phyloP scores from a whole-genome alignment of 441 rosid genomes.

The Populus tomentosa region DNA sequence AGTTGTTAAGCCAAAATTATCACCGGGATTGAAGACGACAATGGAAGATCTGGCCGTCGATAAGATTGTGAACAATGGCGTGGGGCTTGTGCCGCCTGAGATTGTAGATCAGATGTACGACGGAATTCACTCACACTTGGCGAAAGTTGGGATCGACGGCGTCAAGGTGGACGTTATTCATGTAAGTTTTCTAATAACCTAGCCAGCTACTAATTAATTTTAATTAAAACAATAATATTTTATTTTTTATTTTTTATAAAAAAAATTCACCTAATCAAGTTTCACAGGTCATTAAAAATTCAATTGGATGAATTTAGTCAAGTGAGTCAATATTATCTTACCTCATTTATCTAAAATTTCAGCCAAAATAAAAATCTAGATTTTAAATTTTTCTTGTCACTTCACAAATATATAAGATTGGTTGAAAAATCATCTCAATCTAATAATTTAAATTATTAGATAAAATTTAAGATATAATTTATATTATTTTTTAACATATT shows the following conservation, averaged over 20 bases:
- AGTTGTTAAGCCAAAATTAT: constrained; percentile 45
- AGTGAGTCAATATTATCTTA: too few relatives aligned
- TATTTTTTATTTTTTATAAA: too few relatives aligned
- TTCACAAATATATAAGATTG: too few relatives aligned
- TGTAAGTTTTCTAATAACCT: constrained; percentile 37
- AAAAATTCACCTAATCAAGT: too few relatives aligned
- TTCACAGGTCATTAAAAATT: too few relatives aligned
- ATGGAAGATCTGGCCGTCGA: constrained; percentile 95
- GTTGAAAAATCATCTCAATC: rapidly evolving
- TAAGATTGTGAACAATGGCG: constrained; percentile 60
- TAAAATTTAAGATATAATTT: too few relatives aligned
- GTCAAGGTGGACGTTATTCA: constrained; percentile 95
- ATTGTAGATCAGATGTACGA: constrained; percentile 52
- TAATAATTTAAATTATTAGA: too few relatives aligned
- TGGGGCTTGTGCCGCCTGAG: constrained; percentile 75
- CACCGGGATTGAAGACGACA: constrained; percentile 61
- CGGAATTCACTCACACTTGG: constrained; percentile 75
- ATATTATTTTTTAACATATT: too few relatives aligned
- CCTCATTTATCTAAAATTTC: too few relatives aligned
- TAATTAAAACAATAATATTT: too few relatives aligned
- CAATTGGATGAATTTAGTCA: too few relatives aligned
- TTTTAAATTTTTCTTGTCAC: too few relatives aligned
- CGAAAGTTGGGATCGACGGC: constrained; percentile 70
- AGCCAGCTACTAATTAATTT: background rate
- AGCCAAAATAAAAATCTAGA: rapidly evolving